phyloP scores from a whole-genome alignment of 1,284 basidiomycete species.

The Tetrapyrgos nigripes region DNA sequence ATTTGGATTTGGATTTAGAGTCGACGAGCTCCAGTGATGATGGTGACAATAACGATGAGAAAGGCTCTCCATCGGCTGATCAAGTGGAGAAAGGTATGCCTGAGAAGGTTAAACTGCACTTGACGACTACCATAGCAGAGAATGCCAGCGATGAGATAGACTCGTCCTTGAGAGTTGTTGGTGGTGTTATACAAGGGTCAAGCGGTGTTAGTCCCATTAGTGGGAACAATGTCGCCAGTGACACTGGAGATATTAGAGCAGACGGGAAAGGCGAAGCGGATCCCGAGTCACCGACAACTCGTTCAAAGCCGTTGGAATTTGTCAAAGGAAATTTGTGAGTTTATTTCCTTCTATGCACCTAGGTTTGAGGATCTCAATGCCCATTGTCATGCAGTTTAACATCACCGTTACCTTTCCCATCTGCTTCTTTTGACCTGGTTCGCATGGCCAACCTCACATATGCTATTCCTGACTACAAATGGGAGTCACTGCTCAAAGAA shows the following conservation, averaged over 20 bases:
- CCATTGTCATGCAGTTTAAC: slow-evolving; percentile 16
- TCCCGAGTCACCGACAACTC: no score
- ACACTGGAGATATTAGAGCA: no score
- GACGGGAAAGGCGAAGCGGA: no score
- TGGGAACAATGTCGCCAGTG: no score
- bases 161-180: no score
- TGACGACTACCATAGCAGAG: neutral
- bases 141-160: slow-evolving; percentile 9
- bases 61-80: no score
- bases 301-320: slow-evolving; percentile 11
- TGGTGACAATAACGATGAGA: neutral
- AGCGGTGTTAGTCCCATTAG: no score
- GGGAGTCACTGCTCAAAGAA: slow-evolving; percentile 54
- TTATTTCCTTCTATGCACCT: neutral
- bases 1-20: slow-evolving; percentile 18
- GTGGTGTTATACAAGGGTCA: no score
- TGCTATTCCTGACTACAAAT: slow-evolving; percentile 47
- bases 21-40: no score
- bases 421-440: slow-evolving; percentile 55
- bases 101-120: slow-evolving; percentile 8
- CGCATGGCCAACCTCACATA: slow-evolving; percentile 55
- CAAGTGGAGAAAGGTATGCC: neutral
- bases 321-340: slow-evolving; percentile 21
- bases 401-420: slow-evolving; percentile 27
- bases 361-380: neutral